A percentile compares a stretch with the other conserved stretches of the same genome.
These are phyloP conservation scores for Carex arenaria DNA, from an alignment of 202 grass and related monocot species.

Conservation along the genomic window DNA sequence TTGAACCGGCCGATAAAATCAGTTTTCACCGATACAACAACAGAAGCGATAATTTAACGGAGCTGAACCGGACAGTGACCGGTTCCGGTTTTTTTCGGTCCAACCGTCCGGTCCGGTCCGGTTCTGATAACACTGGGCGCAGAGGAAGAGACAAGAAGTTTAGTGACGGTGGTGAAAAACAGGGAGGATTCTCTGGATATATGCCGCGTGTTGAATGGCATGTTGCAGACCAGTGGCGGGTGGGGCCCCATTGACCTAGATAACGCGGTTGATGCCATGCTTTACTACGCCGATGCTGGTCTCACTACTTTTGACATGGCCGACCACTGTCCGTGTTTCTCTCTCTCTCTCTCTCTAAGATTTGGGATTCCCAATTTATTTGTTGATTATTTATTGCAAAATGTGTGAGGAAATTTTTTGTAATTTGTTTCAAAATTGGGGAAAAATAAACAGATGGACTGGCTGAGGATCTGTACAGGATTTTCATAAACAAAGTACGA, in stretches of 20 bases:
- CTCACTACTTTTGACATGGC: constrained; percentile 97
- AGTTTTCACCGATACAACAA: too few species aligned
- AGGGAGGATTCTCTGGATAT: constrained; percentile 64
- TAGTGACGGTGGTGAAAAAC: constrained; percentile 37
- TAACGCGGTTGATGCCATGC: constrained; percentile 78
- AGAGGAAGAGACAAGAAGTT: constrained; percentile 28
- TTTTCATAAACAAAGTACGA: constrained; percentile 81
- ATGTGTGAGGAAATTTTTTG: neutral
- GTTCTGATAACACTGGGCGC: too few species aligned
- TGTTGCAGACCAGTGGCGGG: constrained; percentile 90
- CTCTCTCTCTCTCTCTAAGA: neutral
- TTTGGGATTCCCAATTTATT: neutral
- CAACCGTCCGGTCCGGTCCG: too few species aligned
- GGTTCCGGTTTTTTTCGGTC: too few species aligned
- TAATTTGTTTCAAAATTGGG: neutral
- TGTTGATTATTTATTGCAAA: neutral
- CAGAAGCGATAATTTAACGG: too few species aligned
- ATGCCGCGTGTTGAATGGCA: constrained; percentile 94
- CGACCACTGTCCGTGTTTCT: constrained; percentile 45
- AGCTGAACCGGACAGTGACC: too few species aligned
- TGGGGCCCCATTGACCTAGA: constrained; percentile 91
- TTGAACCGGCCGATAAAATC: too few species aligned
- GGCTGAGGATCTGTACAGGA: constrained; percentile 80
- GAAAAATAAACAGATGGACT: constrained; percentile 53
- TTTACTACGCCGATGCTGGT: constrained; percentile 61